Evolutionary conservation across 2,329 filamentous ascomycete species (phyloP), one percentile per base, ranked within the genome.

Genomic region (Penicillium sp.): DNA sequence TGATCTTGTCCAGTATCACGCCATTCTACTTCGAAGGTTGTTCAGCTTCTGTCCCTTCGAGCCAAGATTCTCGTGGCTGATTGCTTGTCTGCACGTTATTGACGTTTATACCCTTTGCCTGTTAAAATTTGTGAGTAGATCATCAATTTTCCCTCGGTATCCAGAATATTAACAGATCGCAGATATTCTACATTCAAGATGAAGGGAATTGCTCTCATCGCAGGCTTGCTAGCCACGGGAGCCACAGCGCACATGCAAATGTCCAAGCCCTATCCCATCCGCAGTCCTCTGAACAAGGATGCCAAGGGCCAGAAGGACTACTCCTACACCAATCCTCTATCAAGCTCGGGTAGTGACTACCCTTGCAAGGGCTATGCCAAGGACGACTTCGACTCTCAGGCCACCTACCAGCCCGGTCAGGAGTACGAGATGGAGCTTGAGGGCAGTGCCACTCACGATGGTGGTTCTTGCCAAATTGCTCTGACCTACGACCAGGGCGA

Each of bases 401-500:
- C 78, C 28, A 79, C 74, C 20, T 90, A 85, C 66, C 63, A 70
- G 3, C 77, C 82, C 5, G 87, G 87, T 27, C 67, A 75, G 46
- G 68, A 72, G 23, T 82, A 87, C 68, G 78, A 79, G 55, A 75
- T 89, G 68, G 79, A 76, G 49, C 71, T 90, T 44, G 70, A 69
- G 48, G 86, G 86, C 28, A 77, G 77, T 41, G 80, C 81, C 37
- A 68, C 67, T 42, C 86, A 89, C 70, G 72, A 74, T 29, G 86
- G 87, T 31, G 87, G 87, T 32, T 87, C 82, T 8, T 90, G 87
- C 70, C 87, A 93, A 70, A 74, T 87, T 38, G 80, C 83, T 2
- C 73, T 91, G 23, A 87, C 84, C 26, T 87, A 85, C 68, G 85
- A 91, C 70, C 74, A 79, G 52, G 86, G 85, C 38, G 69, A 74